Evolutionary conservation across 768 basidiomycete species (phyloP), one percentile per base, ranked within the genome.

Genomic region (Inosperma sp.): DNA sequence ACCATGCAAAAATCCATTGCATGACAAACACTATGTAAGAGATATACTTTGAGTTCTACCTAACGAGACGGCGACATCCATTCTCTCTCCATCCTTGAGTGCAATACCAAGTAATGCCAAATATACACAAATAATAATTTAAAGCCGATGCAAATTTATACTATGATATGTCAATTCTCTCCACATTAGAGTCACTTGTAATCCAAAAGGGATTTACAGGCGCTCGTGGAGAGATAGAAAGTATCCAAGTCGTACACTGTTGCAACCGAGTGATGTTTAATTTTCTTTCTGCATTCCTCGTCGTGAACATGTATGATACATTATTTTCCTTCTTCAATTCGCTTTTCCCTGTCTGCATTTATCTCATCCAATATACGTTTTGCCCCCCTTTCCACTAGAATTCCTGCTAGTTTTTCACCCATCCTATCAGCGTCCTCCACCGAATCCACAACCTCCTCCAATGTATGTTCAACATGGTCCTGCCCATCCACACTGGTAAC

Each of bases 401-500:
- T 66, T 55, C 66, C 68, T 4, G 89, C 96, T 27, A 95, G 69
- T 39, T 68, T 72, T 36, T 68, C 73, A 6, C 95, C 95, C 25
- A 89, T 61, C 33, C 62, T 70, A 64, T 91, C 88, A 1, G 84
- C 88, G 12, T 88, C 83, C 54, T 74, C 73, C 3, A 67, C 62
- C 39, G 65, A 77, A 6, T 56, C 60, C 16, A 96, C 80, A 22
- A 62, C 68, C 48, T 77, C 76, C 48, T 68, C 72, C 44, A 86
- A 54, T 1, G 78, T 77, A 55, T 83, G 75, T 58, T 92, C 74
- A 45, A 95, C 84, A 57, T 93, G 90, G 7, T 64, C 67, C 19
- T 61, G 65, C 1, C 95, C 95, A 56, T 84, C 80, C 8, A 97
- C 71, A 14, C 85, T 81, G 3, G 95, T 97, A 27, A 98, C 89